A percentile compares a stretch with the other conserved stretches of the same genome.
phyloP scores from a whole-genome alignment of 2,329 filamentous ascomycete genomes.

The Diaporthe velutina region DNA sequence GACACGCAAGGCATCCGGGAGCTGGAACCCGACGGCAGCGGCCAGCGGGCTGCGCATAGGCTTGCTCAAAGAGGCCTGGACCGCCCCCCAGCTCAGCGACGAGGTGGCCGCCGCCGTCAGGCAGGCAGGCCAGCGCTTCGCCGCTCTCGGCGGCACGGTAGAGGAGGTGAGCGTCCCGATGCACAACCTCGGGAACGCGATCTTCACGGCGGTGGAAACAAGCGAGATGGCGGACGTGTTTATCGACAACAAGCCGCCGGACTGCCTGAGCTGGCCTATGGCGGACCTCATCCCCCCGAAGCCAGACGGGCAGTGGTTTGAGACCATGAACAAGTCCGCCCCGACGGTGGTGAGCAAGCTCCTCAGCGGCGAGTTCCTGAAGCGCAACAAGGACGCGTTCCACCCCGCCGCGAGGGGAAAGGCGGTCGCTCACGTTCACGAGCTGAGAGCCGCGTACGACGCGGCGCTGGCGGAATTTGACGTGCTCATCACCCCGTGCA shows the following conservation, averaged over 20 bases:
- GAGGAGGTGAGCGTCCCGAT: conserved; percentile 60
- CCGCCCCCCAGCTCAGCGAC: conserved; percentile 51
- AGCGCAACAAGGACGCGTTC: conserved; percentile 43
- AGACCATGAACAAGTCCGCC: conserved; percentile 56
- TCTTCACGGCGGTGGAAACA: conserved; percentile 60
- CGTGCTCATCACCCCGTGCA: conserved; percentile 61
- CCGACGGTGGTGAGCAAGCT: conserved; percentile 60
- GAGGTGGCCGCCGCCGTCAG: conserved; percentile 54
- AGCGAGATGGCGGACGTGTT: conserved; percentile 50
- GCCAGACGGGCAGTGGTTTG: conserved; percentile 56
- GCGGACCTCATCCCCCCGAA: conserved; percentile 48
- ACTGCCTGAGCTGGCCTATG: conserved; percentile 48
- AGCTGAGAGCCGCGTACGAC: conserved; percentile 63
- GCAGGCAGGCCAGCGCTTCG: conserved; percentile 53
- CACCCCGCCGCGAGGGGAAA: conserved; percentile 54
- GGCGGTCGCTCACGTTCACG: conserved; percentile 58
- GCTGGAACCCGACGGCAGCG: conserved; percentile 45
- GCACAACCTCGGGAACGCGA: conserved; percentile 58
- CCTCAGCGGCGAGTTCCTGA: conserved; percentile 52
- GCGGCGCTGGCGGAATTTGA: conserved; percentile 57
- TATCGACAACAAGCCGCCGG: conserved; percentile 47
- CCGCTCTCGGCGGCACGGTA: conserved; percentile 57
- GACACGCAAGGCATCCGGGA: conserved; percentile 39
- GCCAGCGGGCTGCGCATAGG: conserved; percentile 58
- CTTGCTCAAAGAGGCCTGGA: conserved; percentile 59